Base-by-base conservation (phyloP, 805 yeast genomes). In the Cyberlindnera nakhonratchasimensis region DNA sequence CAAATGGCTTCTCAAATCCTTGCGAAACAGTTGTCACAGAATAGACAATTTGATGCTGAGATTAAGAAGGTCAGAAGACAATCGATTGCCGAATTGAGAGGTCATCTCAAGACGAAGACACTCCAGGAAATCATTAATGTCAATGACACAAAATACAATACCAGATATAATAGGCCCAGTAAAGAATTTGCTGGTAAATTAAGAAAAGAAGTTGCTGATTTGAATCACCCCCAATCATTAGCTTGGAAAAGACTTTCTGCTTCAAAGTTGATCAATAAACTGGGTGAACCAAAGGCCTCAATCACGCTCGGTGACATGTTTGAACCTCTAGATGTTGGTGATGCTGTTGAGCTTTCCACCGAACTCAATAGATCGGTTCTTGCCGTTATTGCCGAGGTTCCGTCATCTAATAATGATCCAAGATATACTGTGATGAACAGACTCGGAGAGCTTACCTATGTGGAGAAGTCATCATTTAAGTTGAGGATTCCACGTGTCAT, bases 371-470 rank as follows among this genome's bases (percentile, higher is more conserved):
- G 68, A 29, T 63, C 72, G 4, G 72, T 70, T 37, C 62, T 82
- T 16, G 73, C 75, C 21, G 73, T 82, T 37, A 71, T 84, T 25
- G 79, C 72, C 1, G 74, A 69, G 20, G 59, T 75, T 20, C 90
- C 90, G 0, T 50, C 55, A 5, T 57, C 64, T 5, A 56, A 74
- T 2, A 64, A 65, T 14, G 81, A 79, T 34, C 75, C 77, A 20
- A 62, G 80, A 24, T 82, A 76, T 51, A 75, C 86, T 0, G 70
- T 80, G 45, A 65, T 79, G 37, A 72, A 74, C 40, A 67, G 70
- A 23, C 72, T 72, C 43, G 93, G 93, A 9, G 77, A 72, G 34
- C 60, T 84, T 13, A 52, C 64, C 2, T 81, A 73, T 61, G 68
- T 69, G 2, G 64, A 74, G 11, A 72, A 70, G 42, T 58, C 65